Evolutionary conservation across 805 yeast genomes (phyloP), one percentile per base, ranked within the genome.

Genomic region (Grigorovia jiainica): DNA sequence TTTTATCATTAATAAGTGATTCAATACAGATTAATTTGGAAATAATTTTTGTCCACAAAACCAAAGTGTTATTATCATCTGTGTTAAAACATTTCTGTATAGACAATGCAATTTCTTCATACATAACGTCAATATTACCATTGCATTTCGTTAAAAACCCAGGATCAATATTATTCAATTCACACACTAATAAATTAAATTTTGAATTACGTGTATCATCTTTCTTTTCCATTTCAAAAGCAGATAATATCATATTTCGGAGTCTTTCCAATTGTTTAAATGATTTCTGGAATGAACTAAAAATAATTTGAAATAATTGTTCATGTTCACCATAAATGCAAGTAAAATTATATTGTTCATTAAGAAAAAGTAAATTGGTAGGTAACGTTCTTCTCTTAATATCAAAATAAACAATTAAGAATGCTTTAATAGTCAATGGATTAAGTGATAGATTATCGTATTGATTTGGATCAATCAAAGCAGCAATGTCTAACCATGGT

Each of bases 21-120:
- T 55, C 57, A 20, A 42, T 43, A 39, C 61, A 58, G 5, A 59
- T 46, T 16, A 58, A 15, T 10, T 46, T 47, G 2, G 57, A 54
- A 8, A 59, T 31, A 5, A 53, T 16, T 36, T 45, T 47, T 5
- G 48, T 45, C 52, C 57, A 53, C 18, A 40, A 24, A 2, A 52
- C 41, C 3, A 53, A 40, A 10, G 43, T 48, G 8, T 38, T 45
- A 9, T 33, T 34, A 35, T 53, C 49, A n/a, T 48, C 44, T 3
- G 50, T 48, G 11, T 51, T 43, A 7, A 55, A 44, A 19, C 49
- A 45, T 6, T 42, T 31, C 23, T 44, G 44, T 5, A 57, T 43
- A 2, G 47, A 42, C 11, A 39, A 33, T 4, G 49, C 45, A 3
- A 52, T 41, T 27, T 52, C 53, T 6, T 48, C 44, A 24, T 49